phyloP scores from a whole-genome alignment of 202 grass and related monocot species.

The Musa balbisiana region DNA sequence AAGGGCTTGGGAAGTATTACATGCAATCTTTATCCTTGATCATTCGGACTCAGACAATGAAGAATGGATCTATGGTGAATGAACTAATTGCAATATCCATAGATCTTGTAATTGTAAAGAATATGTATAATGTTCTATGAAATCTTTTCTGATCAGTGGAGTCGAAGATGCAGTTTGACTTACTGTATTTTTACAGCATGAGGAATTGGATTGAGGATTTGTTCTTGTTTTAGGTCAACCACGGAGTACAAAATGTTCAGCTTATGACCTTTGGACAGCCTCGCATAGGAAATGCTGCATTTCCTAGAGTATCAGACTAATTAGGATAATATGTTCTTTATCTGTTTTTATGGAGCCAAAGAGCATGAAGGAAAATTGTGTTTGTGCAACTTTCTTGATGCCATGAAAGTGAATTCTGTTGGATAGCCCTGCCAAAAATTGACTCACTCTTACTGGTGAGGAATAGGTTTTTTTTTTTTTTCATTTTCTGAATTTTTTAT shows the following conservation, averaged over 20 bases:
- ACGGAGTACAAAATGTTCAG: slow-evolving; percentile 55
- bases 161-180: neutral
- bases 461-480: neutral
- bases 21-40: too few relatives aligned
- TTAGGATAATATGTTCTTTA: too few relatives aligned
- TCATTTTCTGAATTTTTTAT: neutral
- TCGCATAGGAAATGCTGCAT: slow-evolving; percentile 66
- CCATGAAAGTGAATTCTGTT: neutral
- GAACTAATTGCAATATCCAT: neutral
- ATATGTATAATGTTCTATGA: neutral
- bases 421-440: neutral
- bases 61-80: too few relatives aligned
- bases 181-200: slow-evolving; percentile 39
- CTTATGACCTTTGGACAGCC: slow-evolving; percentile 91
- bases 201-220: slow-evolving; percentile 75
- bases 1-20: too few relatives aligned
- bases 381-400: neutral
- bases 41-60: too few relatives aligned
- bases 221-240: slow-evolving; percentile 39
- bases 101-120: neutral
- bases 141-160: slow-evolving; percentile 14
- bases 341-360: too few relatives aligned
- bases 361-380: neutral
- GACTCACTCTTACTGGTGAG: neutral
- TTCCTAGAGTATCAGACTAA: neutral